Percentiles rank a stretch among this genome's conserved stretches.
These are phyloP conservation scores for Aegilops umbellulata DNA, from an alignment of 176 grass and related monocot genomes.

Conservation along the genomic window DNA sequence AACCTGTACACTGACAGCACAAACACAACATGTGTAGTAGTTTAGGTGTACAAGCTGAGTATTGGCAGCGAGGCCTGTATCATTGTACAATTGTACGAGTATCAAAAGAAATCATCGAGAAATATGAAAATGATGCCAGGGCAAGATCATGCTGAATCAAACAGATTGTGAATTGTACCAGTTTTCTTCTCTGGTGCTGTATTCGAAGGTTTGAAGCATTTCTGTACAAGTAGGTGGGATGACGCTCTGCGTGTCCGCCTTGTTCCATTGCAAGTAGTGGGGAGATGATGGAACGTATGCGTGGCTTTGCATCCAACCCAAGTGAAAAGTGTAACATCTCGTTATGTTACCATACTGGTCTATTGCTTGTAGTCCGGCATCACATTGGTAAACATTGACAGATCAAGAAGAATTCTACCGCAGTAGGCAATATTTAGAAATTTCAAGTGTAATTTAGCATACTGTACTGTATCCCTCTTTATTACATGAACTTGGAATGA, in stretches of 20 bases:
- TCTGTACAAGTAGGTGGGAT: neutral
- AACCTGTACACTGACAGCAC: constrained; percentile 40
- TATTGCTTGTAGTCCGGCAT: constrained; percentile 3
- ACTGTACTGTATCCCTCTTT: neutral
- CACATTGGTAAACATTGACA: neutral
- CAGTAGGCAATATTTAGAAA: neutral
- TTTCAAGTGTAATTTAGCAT: neutral
- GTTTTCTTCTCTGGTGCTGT: neutral
- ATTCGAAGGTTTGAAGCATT: neutral
- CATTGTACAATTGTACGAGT: constrained; percentile 20
- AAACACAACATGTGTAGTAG: constrained; percentile 31
- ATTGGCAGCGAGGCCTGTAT: constrained; percentile 33
- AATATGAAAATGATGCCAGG: neutral
- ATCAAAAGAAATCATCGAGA: constrained; percentile 3
- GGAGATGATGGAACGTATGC: neutral
- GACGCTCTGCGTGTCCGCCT: neutral
- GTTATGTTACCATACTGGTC: neutral
- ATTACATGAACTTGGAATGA: neutral
- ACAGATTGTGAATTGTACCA: neutral
- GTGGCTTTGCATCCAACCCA: neutral
- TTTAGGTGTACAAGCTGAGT: constrained; percentile 30
- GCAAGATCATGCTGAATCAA: constrained; percentile 25
- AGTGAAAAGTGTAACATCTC: neutral
- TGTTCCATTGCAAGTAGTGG: constrained; percentile 10
- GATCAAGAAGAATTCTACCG: neutral